Evolutionary conservation across 441 rosid species (phyloP), one percentile per base, ranked within the genome.

Genomic region (Brassica balearica): DNA sequence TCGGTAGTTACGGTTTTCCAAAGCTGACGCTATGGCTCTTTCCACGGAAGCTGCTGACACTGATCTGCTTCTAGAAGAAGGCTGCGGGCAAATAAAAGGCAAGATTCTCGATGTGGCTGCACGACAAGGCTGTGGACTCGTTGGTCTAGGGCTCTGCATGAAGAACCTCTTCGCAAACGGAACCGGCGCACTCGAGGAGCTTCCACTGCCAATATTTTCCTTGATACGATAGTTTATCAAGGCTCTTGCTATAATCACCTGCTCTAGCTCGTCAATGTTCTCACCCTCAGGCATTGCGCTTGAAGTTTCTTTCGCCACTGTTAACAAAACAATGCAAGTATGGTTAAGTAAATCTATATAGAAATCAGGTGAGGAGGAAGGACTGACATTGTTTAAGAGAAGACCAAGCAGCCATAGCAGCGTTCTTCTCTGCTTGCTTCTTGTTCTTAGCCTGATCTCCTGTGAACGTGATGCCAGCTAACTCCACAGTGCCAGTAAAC

Each of bases 401-500:
- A 73, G 94, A 85, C 99, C 99, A 95, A 69, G 99, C 94, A 65
- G 99, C 91, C 99, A 95, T 91, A 43, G 99, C 99, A 17, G 99
- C 96, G 86, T 95, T 95, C 85, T 95, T 95, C 87, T 95, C 99
- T 0, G 99, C 99, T 80, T 95, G 99, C 69, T 95, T 95, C 87
- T 95, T 95, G 74, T 89, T 95, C 85, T 95, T 95, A 60, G 99
- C 99, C 65, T 91, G 88, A 77, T 91, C 98, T 38, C 99, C 99
- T 0, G 89, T 92, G 86, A 95, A 95, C 15, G 86, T 82, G 68
- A 95, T 88, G 46, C 96, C 96, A 9, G 98, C 99, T 80, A 95
- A 83, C 69, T 95, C 97, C 10, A 95, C 99, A 0, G 86, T 89
- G 55, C 99, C 99, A 0, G 97, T 93, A 78, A 95, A 95, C 79